A percentile compares a stretch with the other conserved stretches of the same genome.
phyloP scores from a whole-genome alignment of 1,284 basidiomycete genomes.

The Cryptococcus sp. region DNA sequence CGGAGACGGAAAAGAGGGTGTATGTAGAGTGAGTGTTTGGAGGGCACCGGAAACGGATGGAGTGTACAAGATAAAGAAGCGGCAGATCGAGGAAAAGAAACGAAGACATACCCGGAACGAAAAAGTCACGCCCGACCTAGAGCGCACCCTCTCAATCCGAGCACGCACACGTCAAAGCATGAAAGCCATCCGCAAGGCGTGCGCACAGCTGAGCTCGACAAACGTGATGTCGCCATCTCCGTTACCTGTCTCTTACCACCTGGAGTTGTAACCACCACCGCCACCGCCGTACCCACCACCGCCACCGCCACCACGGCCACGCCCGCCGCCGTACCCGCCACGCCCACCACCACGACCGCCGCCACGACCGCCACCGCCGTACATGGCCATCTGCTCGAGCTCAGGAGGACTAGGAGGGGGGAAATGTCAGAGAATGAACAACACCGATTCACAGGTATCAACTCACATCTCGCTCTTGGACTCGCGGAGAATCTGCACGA shows the following conservation, averaged over 20 bases:
- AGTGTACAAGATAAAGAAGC: neutral
- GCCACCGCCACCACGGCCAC: conserved; percentile 32
- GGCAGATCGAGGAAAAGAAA: neutral
- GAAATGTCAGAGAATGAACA: neutral
- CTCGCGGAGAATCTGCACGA: conserved; percentile 83
- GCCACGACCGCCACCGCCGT: conserved; percentile 61
- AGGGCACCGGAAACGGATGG: neutral
- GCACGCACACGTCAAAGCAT: too few relatives aligned
- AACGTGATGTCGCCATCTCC: too few relatives aligned
- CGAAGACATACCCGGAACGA: neutral
- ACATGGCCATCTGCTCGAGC: conserved; percentile 89
- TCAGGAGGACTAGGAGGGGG: conserved; percentile 62
- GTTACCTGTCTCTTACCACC: conserved; percentile 7
- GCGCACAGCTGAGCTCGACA: too few relatives aligned
- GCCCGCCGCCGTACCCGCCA: conserved; percentile 57
- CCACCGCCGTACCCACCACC: conserved; percentile 42
- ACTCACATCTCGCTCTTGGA: conserved; percentile 70
- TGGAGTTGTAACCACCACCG: conserved; percentile 15
- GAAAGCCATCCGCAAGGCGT: too few relatives aligned
- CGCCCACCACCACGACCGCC: conserved; percentile 47
- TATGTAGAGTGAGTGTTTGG: too few relatives aligned
- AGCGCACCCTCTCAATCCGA: too few relatives aligned
- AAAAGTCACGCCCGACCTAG: too few relatives aligned
- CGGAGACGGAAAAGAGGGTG: too few relatives aligned
- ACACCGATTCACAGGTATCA: neutral